phyloP scores from a whole-genome alignment of 768 basidiomycete species.

The Porphyrellus cyaneotinctus region DNA sequence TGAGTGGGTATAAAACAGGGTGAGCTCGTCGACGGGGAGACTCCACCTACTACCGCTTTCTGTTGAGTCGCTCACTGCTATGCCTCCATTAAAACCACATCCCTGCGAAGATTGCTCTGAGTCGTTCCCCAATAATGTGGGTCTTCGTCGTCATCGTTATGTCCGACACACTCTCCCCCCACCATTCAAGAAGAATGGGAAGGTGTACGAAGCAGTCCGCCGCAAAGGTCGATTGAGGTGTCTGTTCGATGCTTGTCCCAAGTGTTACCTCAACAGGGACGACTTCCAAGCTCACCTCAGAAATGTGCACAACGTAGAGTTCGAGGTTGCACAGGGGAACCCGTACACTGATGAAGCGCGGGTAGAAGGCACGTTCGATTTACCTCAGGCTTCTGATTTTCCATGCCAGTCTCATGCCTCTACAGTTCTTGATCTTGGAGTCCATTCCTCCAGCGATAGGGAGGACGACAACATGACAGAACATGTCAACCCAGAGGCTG shows the following conservation, averaged over 20 bases:
- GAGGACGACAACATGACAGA: too few relatives aligned
- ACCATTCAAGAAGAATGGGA: not conserved
- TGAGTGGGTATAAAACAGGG: too few relatives aligned
- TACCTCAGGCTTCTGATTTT: not conserved
- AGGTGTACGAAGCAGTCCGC: not conserved
- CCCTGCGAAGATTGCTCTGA: not conserved
- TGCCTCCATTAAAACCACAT: not conserved
- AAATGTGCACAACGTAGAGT: not conserved
- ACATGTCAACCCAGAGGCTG: too few relatives aligned
- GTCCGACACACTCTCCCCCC: not conserved
- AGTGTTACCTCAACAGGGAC: not conserved
- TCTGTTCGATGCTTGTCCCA: not conserved
- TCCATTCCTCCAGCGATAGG: too few relatives aligned
- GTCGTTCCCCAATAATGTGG: not conserved
- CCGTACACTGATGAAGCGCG: not conserved
- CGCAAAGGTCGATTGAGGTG: not conserved
- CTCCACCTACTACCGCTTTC: too few relatives aligned
- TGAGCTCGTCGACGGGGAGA: too few relatives aligned
- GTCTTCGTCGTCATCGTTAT: not conserved
- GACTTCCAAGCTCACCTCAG: conserved; percentile 1
- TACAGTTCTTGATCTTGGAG: too few relatives aligned
- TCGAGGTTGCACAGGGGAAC: not conserved
- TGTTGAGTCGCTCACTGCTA: too few relatives aligned
- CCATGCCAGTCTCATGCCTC: not conserved
- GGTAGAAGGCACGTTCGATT: not conserved